Evolutionary conservation across 2,329 filamentous ascomycete species (phyloP), one percentile per base, ranked within the genome.

Genomic region (Rhynchosporium secalis): DNA sequence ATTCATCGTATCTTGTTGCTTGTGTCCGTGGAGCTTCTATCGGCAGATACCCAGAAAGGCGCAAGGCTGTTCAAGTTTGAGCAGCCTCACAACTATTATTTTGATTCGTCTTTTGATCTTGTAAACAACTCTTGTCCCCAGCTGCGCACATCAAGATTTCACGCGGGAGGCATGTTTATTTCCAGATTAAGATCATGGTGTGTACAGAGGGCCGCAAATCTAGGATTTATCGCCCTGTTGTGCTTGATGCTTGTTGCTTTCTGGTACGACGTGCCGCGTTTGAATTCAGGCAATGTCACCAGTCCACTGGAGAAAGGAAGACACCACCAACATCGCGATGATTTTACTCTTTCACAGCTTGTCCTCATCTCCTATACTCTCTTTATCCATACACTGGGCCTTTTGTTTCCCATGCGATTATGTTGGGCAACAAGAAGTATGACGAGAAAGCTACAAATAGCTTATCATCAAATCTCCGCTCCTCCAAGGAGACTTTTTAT

Each of bases 281-380:
- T n/a, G 38, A 20, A 48, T 20, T 28, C 51, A 40, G 52, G 47
- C 10, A 48, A 31, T 31, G 36, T 9, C 15, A 40, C 12, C 3
- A 55, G 33, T 28, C 5, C 43, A 26, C n/a, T 20, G 26, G 43
- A 26, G n/a, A 46, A 46, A 20, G 43, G 43, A 4, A 41, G 33
- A 43, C 51, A 56, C 28, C 59, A 45, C 26, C 59, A 60, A 48
- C 54, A 54, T 40, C 56, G 56, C 9, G 29, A 55, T 43, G 15
- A 55, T 8, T 43, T 61, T 49, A 61, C 54, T 15, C 51, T 48
- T 48, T 9, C 48, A 38, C 55, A 63, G 48, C 58, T 66, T 12
- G 46, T 84, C 36, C 88, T 87, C 70, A 80, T 86, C 56, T 86
- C 84, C 70, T 91, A 90, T 75, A 85, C 83, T 58, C 77, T 90